Evolutionary conservation across 805 yeast genomes (phyloP), one percentile per base, ranked within the genome.

Genomic region (Myxozyma kluyveri): DNA sequence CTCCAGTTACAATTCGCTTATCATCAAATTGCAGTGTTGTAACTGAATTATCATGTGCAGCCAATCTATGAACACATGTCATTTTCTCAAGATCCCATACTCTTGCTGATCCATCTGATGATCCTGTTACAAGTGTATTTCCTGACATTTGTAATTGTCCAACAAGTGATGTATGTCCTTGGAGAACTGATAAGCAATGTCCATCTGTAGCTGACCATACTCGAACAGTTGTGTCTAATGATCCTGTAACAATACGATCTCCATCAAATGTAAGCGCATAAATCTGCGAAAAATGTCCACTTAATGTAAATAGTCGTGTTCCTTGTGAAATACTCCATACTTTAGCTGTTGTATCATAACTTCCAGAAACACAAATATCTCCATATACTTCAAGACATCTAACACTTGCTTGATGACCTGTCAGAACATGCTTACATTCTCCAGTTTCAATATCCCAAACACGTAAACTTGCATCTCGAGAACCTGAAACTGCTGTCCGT

Each of bases 371-470:
- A 62, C 89, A 88, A 17, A 86, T 76, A 63, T 88, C 89, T 49
- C 76, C 78, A 57, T 75, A 75, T 51, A 85, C 83, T 67, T 88
- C 96, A 52, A 93, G 87, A 58, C 88, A 80, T 19, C 90, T 78
- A 86, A 46, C 98, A 85, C 69, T 75, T 35, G 79, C 83, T 21
- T 77, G 73, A 27, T 88, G 89, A 14, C 89, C 90, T 51, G 71
- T 69, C 69, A 88, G 84, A 1, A 83, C 80, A 50, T 81, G 78
- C 18, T 84, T 63, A 67, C 96, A 88, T 61, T 80, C 79, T 62
- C 98, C 97, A 64, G 85, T 91, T 69, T 86, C 90, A 62, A 91
- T 84, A 23, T 91, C 96, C 99, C 99, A 93, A 81, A 93, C 83
- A 57, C 96, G 75, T 40, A 93, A 80, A 0, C 96, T 86, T 31